A percentile compares a stretch with the other conserved stretches of the same genome.
Conservation (phyloP, 2,329 filamentous ascomycete species). For the Fusarium verrucosum region DNA sequence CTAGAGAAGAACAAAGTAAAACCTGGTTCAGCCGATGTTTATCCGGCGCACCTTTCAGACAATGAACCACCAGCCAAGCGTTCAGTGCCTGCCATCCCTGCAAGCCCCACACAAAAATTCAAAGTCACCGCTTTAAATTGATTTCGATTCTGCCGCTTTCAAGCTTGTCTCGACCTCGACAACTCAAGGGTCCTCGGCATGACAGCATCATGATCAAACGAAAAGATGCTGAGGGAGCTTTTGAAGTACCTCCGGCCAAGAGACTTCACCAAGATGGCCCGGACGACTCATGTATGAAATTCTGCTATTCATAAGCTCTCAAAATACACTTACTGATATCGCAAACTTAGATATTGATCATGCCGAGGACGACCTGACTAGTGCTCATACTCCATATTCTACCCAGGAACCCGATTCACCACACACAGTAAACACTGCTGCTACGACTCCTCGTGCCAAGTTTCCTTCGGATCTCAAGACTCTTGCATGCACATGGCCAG, state of each 20-base stretch:
- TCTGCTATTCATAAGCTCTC: neutral
- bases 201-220: conserved; percentile 49
- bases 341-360: conserved; percentile 45
- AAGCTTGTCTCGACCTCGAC: conserved; percentile 17
- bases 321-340: conserved; percentile 13
- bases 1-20: conserved; percentile 39
- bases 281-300: conserved; percentile 39
- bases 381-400: conserved; percentile 48
- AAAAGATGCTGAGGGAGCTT: conserved; percentile 39
- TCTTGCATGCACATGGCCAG: conserved; percentile 76
- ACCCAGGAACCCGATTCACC: conserved; percentile 46
- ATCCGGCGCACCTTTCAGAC: conserved; percentile 34
- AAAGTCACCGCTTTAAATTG: conserved; percentile 49
- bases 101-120: conserved; percentile 44
- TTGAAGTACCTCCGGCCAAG: conserved; percentile 44
- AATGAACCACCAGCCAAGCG: too few relatives aligned
- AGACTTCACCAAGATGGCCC: conserved; percentile 31
- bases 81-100: conserved; percentile 20
- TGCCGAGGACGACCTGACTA: conserved; percentile 48
- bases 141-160: conserved; percentile 47
- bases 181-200: conserved; percentile 24
- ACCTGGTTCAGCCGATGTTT: conserved; percentile 46
- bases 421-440: conserved; percentile 45
- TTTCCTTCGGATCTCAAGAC: conserved; percentile 80
- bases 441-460: conserved; percentile 58